Evolutionary conservation across 2,329 filamentous ascomycete species (phyloP).

Genomic region (Penicillium sp.): DNA sequence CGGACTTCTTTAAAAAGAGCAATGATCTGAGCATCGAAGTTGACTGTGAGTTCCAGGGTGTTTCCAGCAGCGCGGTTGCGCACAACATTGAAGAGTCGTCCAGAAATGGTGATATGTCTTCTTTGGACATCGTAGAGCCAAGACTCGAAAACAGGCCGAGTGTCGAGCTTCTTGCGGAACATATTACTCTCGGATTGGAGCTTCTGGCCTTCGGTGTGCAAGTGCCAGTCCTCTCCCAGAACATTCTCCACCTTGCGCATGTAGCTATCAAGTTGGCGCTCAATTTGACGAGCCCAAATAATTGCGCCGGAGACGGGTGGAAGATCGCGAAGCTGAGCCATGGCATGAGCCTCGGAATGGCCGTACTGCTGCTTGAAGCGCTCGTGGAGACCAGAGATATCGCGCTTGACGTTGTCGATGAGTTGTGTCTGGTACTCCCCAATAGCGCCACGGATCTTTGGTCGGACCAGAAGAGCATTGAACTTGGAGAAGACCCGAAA

Average conservation of each 20-base stretch:
- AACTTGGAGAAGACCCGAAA: slow-evolving; percentile 99
- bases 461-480: slow-evolving; percentile 95
- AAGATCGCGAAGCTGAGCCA: slow-evolving; percentile 94
- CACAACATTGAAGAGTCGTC: slow-evolving; percentile 84
- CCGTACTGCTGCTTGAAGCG: slow-evolving; percentile 99
- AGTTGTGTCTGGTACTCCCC: slow-evolving; percentile 97
- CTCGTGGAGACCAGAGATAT: slow-evolving; percentile 89
- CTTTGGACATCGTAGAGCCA: slow-evolving; percentile 90
- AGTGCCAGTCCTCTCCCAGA: slow-evolving; percentile 86
- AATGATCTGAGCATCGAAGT: slow-evolving; percentile 96
- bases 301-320: slow-evolving; percentile 96
- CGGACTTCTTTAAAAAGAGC: slow-evolving; percentile 98
- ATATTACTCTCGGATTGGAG: slow-evolving; percentile 85
- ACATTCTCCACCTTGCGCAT: slow-evolving; percentile 99
- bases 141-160: slow-evolving; percentile 87
- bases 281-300: slow-evolving; percentile 96
- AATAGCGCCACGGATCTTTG: slow-evolving; percentile 98
- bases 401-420: slow-evolving; percentile 95
- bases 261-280: slow-evolving; percentile 90
- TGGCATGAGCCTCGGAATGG: slow-evolving; percentile 94
- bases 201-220: slow-evolving; percentile 93
- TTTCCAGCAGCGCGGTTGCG: slow-evolving; percentile 90
- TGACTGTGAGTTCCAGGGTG: slow-evolving; percentile 82
- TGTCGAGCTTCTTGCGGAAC: slow-evolving; percentile 95
- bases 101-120: slow-evolving; percentile 86